Base-by-base conservation (phyloP, 495 filamentous ascomycete genomes). In the Aspergillus heteromorphus region DNA sequence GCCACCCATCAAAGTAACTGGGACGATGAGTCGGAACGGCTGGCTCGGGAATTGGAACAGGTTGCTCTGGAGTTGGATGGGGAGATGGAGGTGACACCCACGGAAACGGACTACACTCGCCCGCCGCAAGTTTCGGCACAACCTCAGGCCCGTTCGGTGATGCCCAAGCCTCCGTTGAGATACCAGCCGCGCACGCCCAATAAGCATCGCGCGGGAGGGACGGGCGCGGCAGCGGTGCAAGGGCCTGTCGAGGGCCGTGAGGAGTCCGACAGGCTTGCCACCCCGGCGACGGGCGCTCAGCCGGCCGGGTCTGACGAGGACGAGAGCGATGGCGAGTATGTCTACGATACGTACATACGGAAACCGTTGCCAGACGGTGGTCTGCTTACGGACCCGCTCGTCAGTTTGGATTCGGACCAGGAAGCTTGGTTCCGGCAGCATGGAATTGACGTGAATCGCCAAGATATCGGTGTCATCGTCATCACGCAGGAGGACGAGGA, bases 301-400 rank as follows among this genome's bases (percentile, higher is more conserved):
- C 40, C 49, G 38, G 36, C 53, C 55, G 41, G 50, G 36, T 60
- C 62, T 53, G 57, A 65, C 5, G 66, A 68, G 18, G 64, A 61
- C 8, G 71, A 76, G 14, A 70, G 66, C 31, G 81, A 84, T 9
- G 68, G 58, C n/a, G 79, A 82, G 41, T 87, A 80, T 62, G 81
- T 85, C 43, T 83, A 83, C 64, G 84, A 87, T 59, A 83, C 77
- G 8, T 87, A 83, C 59, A 72, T 86, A 17, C 78, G 78, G 10
- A 65, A 65, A 14, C 75, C 72, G 16, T 45, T 78, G n/a, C 60
- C 67, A 1, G 63, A 68, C 16, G 57, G 38, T 7, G 64, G 62
- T 11, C 58, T 55, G 51, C 56, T 72, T 43, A 63, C 59, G 38
- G 70, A 75, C 56, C 70, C 69, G 1, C 53, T 73, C 14, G 54